Evolutionary conservation across 352 stramenopile genomes (phyloP), one percentile per base, ranked within the genome.

Genomic region (Pythium chondricola): DNA sequence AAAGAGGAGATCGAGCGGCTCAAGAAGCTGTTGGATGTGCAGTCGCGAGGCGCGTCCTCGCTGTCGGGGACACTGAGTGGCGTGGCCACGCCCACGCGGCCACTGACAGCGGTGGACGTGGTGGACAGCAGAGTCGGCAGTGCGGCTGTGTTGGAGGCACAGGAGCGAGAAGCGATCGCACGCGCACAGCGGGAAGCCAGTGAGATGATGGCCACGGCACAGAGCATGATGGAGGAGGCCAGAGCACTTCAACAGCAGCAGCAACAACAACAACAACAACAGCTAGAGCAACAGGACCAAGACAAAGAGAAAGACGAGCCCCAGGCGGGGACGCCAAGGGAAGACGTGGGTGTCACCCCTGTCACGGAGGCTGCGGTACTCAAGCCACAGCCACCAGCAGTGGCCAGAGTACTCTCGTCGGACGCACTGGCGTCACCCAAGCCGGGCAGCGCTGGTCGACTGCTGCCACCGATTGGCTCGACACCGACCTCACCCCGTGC

Each of bases 1-100:
- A 95, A 95, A 35, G 77, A 88, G 27, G 81, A 97, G 43, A 95
- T 97, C 25, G 74, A 92, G 46, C 71, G 74, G 10, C 74, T 97
- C 18, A 73, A 86, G 43, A 84, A 93, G 59, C 65, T 94, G 56
- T 72, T 94, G 13, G 80, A 90, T 43, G 54, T 64, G 1, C 73
- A 88, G 54, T 82, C 79, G 13, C 56, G 67, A 10, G 73, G 67
- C 3, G n/a, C n/a, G n/a, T 64, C 42, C 1, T 14, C 49, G 6
- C 57, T 17, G 0, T 31, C 68, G 11, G 67, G 56, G 11, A 65
- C 50, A 11, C 58, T 61, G 0, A 82, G 71, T 20, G 71, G 73
- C 11, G 65, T 80, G 38, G 63, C 59, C 3, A 83, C 67, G 17
- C 63, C 62, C 10, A 67, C 55, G 16, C 51, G 65, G 14, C 57